Percentiles rank a stretch among this genome's conserved stretches.
These are phyloP conservation scores for Mycena citricolor DNA, from an alignment of 1,284 basidiomycete species.

Conservation along the genomic window DNA sequence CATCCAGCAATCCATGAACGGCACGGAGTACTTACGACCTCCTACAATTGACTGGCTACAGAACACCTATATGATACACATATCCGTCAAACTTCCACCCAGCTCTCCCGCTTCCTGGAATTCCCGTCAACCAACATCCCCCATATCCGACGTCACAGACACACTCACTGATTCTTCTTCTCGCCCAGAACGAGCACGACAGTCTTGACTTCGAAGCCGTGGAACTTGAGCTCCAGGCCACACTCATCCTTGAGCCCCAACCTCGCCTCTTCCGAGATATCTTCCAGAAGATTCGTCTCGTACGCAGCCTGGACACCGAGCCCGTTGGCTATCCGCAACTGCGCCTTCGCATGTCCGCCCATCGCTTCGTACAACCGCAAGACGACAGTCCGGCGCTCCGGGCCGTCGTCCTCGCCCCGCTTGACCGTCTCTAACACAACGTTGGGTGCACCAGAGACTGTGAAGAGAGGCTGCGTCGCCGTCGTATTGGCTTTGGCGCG, in stretches of 20 bases:
- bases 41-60: too few species aligned
- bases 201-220: slow-evolving; percentile 86
- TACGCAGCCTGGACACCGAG: slow-evolving; percentile 63
- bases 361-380: slow-evolving; percentile 89
- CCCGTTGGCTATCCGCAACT: slow-evolving; percentile 55
- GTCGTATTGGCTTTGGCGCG: too few species aligned
- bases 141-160: background rate
- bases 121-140: background rate
- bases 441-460: slow-evolving; percentile 68
- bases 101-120: slow-evolving; percentile 38
- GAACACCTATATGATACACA: too few species aligned
- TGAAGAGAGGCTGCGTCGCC: slow-evolving; percentile 56
- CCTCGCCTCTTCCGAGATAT: slow-evolving; percentile 55
- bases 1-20: too few species aligned
- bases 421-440: slow-evolving; percentile 94
- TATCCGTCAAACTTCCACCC: too few species aligned
- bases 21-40: too few species aligned
- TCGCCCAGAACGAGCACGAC: slow-evolving; percentile 58
- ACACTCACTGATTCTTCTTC: slow-evolving; percentile 16
- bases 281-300: slow-evolving; percentile 83
- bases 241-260: slow-evolving; percentile 35
- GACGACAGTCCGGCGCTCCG: slow-evolving; percentile 62
- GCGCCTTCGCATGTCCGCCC: slow-evolving; percentile 78
- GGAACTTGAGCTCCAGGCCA: slow-evolving; percentile 57
- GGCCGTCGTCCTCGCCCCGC: slow-evolving; percentile 85